phyloP scores from a whole-genome alignment of 1,139 yeast species.

The Starmera stellimalicola region DNA sequence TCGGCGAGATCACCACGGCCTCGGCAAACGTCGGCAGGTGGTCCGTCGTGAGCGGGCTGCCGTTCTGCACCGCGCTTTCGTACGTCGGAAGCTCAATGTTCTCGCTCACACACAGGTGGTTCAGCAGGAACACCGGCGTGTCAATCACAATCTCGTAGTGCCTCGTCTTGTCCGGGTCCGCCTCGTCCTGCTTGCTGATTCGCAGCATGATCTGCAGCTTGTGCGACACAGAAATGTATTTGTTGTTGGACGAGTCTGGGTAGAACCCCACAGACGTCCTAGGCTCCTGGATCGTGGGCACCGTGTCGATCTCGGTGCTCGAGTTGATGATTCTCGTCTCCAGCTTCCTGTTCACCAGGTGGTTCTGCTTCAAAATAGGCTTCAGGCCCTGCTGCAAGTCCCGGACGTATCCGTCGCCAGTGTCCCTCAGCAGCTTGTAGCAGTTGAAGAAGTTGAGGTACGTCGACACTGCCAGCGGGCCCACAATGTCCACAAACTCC shows the following conservation, averaged over 20 bases:
- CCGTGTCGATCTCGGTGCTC: constrained; percentile 4
- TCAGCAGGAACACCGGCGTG: constrained; percentile 67
- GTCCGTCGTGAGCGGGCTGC: constrained; percentile 9
- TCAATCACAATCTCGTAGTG: constrained; percentile 87
- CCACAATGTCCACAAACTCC: constrained; percentile 21
- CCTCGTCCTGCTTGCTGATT: constrained; percentile 53
- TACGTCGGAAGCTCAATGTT: constrained; percentile 68
- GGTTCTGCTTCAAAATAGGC: neutral
- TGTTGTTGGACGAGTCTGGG: constrained; percentile 61
- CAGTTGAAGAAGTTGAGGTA: constrained; percentile 11
- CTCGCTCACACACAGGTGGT: constrained; percentile 61
- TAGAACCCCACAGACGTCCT: constrained; percentile 29
- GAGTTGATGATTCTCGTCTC: neutral
- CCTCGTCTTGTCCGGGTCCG: constrained; percentile 49
- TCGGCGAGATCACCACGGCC: constrained; percentile 26
- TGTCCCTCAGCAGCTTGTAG: constrained; percentile 5
- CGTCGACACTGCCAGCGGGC: constrained; percentile 18
- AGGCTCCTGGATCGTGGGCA: constrained; percentile 7
- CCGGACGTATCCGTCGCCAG: too few relatives aligned
- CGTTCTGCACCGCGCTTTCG: constrained; percentile 5
- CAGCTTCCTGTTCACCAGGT: neutral
- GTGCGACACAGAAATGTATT: constrained; percentile 65
- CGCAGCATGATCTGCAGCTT: constrained; percentile 72
- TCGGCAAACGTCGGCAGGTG: constrained; percentile 52
- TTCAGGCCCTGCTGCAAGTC: too few relatives aligned